These are phyloP conservation scores for Suillus subalutaceus DNA, from an alignment of 768 basidiomycete species.

Conservation along the genomic window DNA sequence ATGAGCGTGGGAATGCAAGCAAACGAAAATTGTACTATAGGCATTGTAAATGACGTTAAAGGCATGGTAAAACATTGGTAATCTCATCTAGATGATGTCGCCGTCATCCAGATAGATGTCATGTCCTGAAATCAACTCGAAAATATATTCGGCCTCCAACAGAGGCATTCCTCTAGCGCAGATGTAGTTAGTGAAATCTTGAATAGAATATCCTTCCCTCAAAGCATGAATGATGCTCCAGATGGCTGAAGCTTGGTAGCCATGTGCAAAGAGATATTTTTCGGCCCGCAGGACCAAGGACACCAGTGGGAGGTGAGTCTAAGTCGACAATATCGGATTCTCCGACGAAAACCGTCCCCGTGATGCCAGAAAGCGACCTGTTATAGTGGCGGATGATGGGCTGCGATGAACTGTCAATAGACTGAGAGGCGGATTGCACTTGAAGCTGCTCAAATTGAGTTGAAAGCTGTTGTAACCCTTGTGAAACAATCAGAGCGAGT, in stretches of 20 bases:
- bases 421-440: too few species aligned
- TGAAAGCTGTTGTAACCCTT: background rate
- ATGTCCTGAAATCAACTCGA: conserved; percentile 4
- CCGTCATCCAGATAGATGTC: background rate
- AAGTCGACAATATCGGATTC: background rate
- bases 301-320: conserved; percentile 4
- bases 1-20: background rate
- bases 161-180: conserved; percentile 7
- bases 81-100: background rate
- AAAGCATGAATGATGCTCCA: conserved; percentile 6
- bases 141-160: conserved; percentile 6
- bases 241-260: conserved; percentile 4
- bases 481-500: background rate
- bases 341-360: background rate
- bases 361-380: background rate
- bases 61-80: background rate
- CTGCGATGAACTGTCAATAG: too few species aligned
- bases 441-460: background rate
- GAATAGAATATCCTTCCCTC: background rate
- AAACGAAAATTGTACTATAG: too few species aligned
- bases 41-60: background rate
- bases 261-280: conserved; percentile 5
- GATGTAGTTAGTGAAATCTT: background rate
- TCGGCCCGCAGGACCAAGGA: conserved; percentile 1
- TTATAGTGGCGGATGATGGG: background rate